Evolutionary conservation across 768 basidiomycete species (phyloP).

Genomic region (Panellus pusillus): DNA sequence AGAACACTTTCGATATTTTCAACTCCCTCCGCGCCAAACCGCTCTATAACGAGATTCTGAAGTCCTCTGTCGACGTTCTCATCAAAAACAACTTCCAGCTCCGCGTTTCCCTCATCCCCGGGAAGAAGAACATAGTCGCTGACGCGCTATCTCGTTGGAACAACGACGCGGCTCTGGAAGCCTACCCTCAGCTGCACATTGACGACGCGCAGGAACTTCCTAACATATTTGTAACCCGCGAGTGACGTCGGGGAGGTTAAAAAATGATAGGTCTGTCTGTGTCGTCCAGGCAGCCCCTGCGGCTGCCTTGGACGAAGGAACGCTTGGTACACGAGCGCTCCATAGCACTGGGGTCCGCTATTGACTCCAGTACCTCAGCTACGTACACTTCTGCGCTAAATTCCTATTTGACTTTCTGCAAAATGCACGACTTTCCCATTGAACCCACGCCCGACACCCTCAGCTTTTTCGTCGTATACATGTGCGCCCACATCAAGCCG

Average conservation of each 20-base stretch:
- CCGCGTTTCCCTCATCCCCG: constrained; percentile 23
- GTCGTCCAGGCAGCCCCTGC: constrained; percentile 30
- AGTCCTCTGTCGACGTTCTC: constrained; percentile 16
- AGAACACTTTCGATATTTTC: constrained; percentile 26
- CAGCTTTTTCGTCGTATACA: constrained; percentile 36
- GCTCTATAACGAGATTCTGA: constrained; percentile 23
- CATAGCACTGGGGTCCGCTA: constrained; percentile 23
- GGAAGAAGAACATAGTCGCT: constrained; percentile 25
- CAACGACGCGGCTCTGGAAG: constrained; percentile 2
- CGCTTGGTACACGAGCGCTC: constrained; percentile 29
- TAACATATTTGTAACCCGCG: constrained; percentile 26
- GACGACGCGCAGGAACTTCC: neutral
- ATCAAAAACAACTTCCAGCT: constrained; percentile 19
- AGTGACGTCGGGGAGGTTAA: constrained; percentile 26
- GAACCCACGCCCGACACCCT: constrained; percentile 36
- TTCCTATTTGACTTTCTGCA: constrained; percentile 34
- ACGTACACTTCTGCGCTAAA: constrained; percentile 33
- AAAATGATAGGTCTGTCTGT: constrained; percentile 21
- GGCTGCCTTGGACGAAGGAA: constrained; percentile 36
- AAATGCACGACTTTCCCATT: constrained; percentile 26
- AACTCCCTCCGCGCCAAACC: constrained; percentile 10
- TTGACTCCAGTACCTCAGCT: constrained; percentile 21
- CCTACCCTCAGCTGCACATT: constrained; percentile 4
- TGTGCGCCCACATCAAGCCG: constrained; percentile 37
- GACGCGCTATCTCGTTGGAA: constrained; percentile 28